phyloP scores from a whole-genome alignment of 116 monocot species.

The Cymodocea nodosa region DNA sequence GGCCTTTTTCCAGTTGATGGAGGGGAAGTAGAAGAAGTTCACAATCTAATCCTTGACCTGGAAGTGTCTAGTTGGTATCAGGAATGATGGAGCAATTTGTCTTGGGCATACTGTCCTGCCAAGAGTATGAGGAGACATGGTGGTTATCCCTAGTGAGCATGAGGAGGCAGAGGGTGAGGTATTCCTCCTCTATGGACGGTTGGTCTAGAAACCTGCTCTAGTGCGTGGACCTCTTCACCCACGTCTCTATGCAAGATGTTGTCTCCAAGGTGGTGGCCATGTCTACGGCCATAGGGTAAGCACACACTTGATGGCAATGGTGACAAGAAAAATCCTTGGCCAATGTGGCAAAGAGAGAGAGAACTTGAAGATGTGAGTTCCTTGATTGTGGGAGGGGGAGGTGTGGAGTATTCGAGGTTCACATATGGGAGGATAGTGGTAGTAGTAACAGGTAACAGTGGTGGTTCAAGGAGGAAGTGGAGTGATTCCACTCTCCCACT shows the following conservation, averaged over 20 bases:
- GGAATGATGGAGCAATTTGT: constrained; percentile 55
- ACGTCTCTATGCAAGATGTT: constrained; percentile 7
- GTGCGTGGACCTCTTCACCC: constrained; percentile 39
- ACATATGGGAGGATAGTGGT: no score
- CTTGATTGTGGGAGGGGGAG: no score
- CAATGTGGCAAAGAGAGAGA: no score
- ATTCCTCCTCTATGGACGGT: constrained; percentile 57
- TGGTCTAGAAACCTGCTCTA: constrained; percentile 23
- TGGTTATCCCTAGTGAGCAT: constrained; percentile 41
- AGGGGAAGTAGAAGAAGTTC: constrained; percentile 58
- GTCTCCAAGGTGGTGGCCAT: not conserved
- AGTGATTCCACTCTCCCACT: no score
- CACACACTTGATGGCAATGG: no score
- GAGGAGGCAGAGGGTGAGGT: constrained; percentile 68
- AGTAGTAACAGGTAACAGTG: no score
- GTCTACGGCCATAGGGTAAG: no score
- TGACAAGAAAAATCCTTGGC: no score
- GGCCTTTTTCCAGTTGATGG: constrained; percentile 41
- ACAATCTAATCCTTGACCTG: constrained; percentile 74
- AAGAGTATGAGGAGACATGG: constrained; percentile 16
- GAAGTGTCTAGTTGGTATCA: constrained; percentile 42
- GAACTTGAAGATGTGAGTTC: no score
- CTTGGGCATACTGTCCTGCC: constrained; percentile 53
- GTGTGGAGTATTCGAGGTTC: no score
- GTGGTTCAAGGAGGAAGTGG: no score